Evolutionary conservation across 768 basidiomycete genomes (phyloP), one percentile per base, ranked within the genome.

Genomic region (Lentinula lateritia): DNA sequence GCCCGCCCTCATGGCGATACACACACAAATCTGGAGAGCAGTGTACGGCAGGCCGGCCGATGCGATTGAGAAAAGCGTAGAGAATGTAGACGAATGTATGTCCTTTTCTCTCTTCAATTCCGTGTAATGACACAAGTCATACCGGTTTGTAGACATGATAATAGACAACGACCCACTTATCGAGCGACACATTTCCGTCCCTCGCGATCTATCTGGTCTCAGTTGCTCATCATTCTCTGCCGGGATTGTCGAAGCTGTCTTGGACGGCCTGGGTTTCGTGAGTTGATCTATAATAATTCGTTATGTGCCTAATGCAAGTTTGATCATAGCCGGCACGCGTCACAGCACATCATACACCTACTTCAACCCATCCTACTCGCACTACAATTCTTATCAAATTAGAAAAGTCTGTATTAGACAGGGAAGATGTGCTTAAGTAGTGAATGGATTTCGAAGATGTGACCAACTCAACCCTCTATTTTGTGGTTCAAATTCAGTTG

Each of bases 341-440:
- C 34, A 98, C 97, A 0, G 95, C 96, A 0, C 97, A 98, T 71
- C 89, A 88, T 61, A 96, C 97, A 0, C 90, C 95, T 5, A 93
- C 83, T 0, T 77, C 88, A 9, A 87, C 90, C 61, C 84, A 81
- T 68, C 93, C 95, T 3, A 84, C 86, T 55, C 84, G 95, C 57
- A 97, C 90, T 5, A 96, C 95, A n/a, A 95, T 99, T 61, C 83
- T 99, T 58, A 96, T 99, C 77, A 98, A 98, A 75, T 79, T 98
- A 63, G 94, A 98, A 74, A 88, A 87, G 69, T 88, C 88, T 61
- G 96, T 98, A 52, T 78, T 99, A 69, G 94, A 96, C 66, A 85
- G 97, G 50, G 97, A 99, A 76, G 91, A 93, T 71, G 80, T 91
- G 70, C 42, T 55, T 48, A 61, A 52, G 13, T 53, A 53, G 52